Evolutionary conservation across 805 yeast species (phyloP).

Genomic region (Wickerhamomyces bovis): DNA sequence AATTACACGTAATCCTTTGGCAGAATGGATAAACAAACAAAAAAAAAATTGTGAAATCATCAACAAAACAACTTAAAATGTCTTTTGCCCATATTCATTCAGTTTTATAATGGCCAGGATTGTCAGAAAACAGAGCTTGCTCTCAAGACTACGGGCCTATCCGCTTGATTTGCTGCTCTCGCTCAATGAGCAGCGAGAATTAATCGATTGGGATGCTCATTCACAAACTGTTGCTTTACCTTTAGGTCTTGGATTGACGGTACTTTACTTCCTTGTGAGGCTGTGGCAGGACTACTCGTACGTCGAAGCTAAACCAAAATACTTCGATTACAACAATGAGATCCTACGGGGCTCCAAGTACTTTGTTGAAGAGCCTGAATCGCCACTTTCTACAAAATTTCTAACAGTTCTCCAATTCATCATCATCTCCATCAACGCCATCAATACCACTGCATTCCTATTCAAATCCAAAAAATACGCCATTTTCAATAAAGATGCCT

Average conservation of each 20-base stretch:
- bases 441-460: slow-evolving; percentile 17
- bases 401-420: slow-evolving; percentile 6
- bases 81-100: no score
- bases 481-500: slow-evolving; percentile 19
- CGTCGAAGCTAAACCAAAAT: slow-evolving; percentile 1
- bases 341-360: slow-evolving; percentile 18
- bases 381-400: slow-evolving; percentile 5
- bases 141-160: slow-evolving; percentile 16
- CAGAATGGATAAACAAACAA: background rate
- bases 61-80: no score
- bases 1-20: background rate
- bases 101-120: slow-evolving; percentile 14
- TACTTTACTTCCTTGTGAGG: slow-evolving; percentile 19
- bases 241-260: slow-evolving; percentile 17
- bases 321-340: slow-evolving; percentile 10
- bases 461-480: slow-evolving; percentile 21
- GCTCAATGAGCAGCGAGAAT: slow-evolving; percentile 22
- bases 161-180: slow-evolving; percentile 21
- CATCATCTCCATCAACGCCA: slow-evolving; percentile 14
- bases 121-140: slow-evolving; percentile 17
- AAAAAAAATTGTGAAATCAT: background rate
- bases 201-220: slow-evolving; percentile 25
- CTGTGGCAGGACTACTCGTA: slow-evolving; percentile 19
- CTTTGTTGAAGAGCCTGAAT: slow-evolving; percentile 6
- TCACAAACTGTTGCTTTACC: slow-evolving; percentile 22